A percentile compares a stretch with the other conserved stretches of the same genome.
phyloP scores from a whole-genome alignment of 441 rosid genomes.

The Raphanus hybrid region DNA sequence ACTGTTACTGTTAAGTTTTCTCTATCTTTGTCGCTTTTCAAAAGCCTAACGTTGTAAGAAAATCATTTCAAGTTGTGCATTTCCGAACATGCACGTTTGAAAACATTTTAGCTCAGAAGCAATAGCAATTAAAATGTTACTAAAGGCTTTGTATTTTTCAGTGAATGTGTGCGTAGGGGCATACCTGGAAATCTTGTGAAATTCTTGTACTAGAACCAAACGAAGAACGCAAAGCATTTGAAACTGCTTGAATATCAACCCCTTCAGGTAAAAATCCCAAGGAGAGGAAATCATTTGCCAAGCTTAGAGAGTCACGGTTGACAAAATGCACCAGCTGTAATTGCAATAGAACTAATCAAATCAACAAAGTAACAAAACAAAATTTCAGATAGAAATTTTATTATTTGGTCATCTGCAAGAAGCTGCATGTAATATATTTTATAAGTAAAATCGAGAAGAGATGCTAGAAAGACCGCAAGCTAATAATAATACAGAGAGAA shows the following conservation, averaged over 20 bases:
- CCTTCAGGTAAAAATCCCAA: slow-evolving; percentile 99
- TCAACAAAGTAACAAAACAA: slow-evolving; percentile 2
- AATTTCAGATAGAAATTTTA: background rate
- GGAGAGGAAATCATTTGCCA: slow-evolving; percentile 99
- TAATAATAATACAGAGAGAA: background rate
- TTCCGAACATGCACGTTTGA: slow-evolving; percentile 4
- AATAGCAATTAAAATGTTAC: background rate
- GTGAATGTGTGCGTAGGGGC: slow-evolving; percentile 16
- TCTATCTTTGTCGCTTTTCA: slow-evolving; percentile 1
- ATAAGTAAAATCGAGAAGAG: background rate
- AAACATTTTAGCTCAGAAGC: slow-evolving; percentile 1
- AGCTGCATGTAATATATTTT: background rate
- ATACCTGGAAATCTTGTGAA: slow-evolving; percentile 97
- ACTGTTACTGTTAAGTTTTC: background rate
- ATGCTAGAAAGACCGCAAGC: slow-evolving; percentile 12
- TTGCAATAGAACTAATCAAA: slow-evolving; percentile 49
- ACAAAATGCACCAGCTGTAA: slow-evolving; percentile 99
- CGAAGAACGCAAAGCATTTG: slow-evolving; percentile 80
- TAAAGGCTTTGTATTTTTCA: slow-evolving; percentile 1
- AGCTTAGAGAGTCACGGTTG: slow-evolving; percentile 96
- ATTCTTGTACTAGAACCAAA: slow-evolving; percentile 73
- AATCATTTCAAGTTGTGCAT: slow-evolving; percentile 3
- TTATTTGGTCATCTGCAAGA: background rate
- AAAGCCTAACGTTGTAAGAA: background rate
- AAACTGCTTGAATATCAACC: slow-evolving; percentile 74